These are phyloP conservation scores for Neckera pumila DNA, from an alignment of 225 moss, liverwort and hornwort species.

Conservation along the genomic window DNA sequence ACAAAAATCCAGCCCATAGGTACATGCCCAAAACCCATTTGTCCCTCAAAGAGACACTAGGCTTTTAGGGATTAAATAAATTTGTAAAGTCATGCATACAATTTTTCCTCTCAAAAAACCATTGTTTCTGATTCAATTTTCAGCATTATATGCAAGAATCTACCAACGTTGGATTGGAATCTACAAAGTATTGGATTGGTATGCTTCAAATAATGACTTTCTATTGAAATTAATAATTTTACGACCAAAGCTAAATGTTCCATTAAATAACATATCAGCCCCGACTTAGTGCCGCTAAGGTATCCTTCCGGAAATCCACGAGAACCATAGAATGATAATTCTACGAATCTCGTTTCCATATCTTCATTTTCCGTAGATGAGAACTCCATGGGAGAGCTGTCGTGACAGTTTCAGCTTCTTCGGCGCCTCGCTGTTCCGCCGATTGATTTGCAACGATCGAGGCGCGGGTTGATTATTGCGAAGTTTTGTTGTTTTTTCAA, in stretches of 20 bases:
- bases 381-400: background rate
- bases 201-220: background rate
- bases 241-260: background rate
- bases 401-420: slow-evolving; percentile 9
- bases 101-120: background rate
- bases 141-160: background rate
- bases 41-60: too few relatives aligned
- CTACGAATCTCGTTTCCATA: rapidly evolving
- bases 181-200: background rate
- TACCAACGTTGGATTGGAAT: background rate
- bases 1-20: too few relatives aligned
- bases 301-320: background rate
- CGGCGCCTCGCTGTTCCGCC: background rate
- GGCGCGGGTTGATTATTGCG: background rate
- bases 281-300: background rate
- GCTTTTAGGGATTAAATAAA: too few relatives aligned
- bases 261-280: rapidly evolving
- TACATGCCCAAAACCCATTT: too few relatives aligned
- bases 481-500: background rate
- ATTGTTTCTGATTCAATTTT: background rate
- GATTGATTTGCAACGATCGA: slow-evolving; percentile 6
- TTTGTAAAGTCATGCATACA: background rate
- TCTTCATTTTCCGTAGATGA: background rate
- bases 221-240: background rate
- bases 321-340: background rate